A percentile compares a stretch with the other conserved stretches of the same genome.
Conservation (phyloP, 805 yeast species). For the Saccharomycopsis microspora region DNA sequence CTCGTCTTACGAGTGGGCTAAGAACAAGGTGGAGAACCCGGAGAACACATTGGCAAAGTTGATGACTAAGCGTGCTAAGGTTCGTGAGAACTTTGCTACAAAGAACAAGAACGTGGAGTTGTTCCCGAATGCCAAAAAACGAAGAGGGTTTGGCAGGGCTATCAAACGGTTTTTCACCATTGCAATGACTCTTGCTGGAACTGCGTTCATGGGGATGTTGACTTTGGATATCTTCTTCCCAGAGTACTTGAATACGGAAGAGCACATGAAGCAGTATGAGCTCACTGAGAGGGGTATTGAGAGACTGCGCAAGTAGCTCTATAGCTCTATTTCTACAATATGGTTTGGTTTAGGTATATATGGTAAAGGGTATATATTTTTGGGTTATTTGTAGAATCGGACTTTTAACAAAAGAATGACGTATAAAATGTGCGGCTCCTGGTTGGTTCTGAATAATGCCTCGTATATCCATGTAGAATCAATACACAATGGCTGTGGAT, state of each 20-base stretch:
- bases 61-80: neutral
- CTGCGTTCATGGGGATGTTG: constrained; percentile 9
- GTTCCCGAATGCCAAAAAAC: neutral
- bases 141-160: neutral
- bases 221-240: constrained; percentile 8
- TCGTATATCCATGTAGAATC: too few species aligned
- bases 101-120: neutral
- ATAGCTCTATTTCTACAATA: too few species aligned
- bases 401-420: too few species aligned
- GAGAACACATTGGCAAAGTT: neutral
- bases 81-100: too few species aligned
- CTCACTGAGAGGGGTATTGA: neutral
- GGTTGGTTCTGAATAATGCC: too few species aligned
- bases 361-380: too few species aligned
- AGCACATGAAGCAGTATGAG: neutral
- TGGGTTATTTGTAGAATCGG: too few species aligned
- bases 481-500: too few species aligned
- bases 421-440: too few species aligned
- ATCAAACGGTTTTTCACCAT: neutral
- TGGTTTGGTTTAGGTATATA: too few species aligned
- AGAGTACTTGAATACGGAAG: constrained; percentile 3
- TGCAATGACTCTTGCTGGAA: neutral
- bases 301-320: too few species aligned
- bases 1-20: constrained; percentile 16
- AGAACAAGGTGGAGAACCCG: constrained; percentile 13